Evolutionary conservation across 2,329 filamentous ascomycete genomes (phyloP).

Genomic region (Pseudogymnoascus sp.): DNA sequence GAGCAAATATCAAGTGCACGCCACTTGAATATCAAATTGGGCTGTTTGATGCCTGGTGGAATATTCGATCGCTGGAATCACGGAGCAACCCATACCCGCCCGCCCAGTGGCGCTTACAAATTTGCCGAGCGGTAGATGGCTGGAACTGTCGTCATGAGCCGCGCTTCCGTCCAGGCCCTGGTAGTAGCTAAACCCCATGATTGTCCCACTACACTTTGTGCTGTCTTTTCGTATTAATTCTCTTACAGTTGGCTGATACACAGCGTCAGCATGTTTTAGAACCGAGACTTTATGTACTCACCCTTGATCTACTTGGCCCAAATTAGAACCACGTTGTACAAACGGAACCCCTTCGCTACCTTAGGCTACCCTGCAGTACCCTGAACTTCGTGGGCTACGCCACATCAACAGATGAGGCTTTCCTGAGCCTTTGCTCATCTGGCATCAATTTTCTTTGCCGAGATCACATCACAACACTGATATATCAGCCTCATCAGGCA

Average conservation of each 20-base stretch:
- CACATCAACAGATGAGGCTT: neutral
- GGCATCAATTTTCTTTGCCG: neutral
- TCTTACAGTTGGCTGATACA: neutral
- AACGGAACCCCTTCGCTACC: neutral
- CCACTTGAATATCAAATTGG: neutral
- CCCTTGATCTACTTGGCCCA: neutral
- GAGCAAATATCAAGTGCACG: neutral
- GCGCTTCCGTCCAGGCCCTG: constrained; percentile 1
- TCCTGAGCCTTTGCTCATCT: neutral
- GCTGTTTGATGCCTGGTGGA: neutral
- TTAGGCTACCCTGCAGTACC: constrained; percentile 1
- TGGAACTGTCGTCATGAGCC: constrained; percentile 2
- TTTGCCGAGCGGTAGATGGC: constrained; percentile 4
- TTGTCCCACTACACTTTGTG: neutral
- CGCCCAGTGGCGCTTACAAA: neutral
- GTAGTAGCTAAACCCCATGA: neutral
- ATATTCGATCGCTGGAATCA: neutral
- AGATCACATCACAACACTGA: neutral
- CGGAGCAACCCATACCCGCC: neutral
- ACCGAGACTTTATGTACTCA: neutral
- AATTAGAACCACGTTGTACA: constrained; percentile 3
- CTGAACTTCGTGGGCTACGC: neutral
- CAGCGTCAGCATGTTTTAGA: neutral
- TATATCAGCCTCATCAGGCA: neutral
- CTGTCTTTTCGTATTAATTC: neutral